phyloP scores from a whole-genome alignment of 805 yeast genomes.

The Suhomyces sp. region DNA sequence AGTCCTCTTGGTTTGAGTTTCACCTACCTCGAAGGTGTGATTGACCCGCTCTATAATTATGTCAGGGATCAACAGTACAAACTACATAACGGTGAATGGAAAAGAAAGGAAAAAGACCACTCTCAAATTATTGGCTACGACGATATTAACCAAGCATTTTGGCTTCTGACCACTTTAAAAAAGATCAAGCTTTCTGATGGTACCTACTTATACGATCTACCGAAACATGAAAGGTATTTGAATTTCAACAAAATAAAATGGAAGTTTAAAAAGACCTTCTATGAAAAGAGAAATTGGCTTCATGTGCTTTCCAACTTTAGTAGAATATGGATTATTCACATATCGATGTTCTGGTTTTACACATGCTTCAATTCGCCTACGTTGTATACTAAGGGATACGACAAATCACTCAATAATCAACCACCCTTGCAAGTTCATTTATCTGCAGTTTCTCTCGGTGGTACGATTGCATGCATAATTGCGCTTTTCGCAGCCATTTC shows the following conservation, averaged over 20 bases:
- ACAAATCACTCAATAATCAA: constrained; percentile 38
- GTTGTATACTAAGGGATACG: constrained; percentile 44
- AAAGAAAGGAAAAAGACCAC: constrained; percentile 70
- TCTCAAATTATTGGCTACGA: constrained; percentile 56
- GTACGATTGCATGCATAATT: constrained; percentile 37
- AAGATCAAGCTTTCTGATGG: constrained; percentile 35
- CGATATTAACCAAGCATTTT: constrained; percentile 51
- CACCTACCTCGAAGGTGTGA: constrained; percentile 37
- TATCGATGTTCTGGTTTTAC: constrained; percentile 50
- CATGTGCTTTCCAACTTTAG: constrained; percentile 49
- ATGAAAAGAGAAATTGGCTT: constrained; percentile 49
- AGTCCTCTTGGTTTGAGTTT: constrained; percentile 4
- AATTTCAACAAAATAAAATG: constrained; percentile 36
- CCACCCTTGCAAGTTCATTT: constrained; percentile 46
- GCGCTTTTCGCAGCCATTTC: constrained; percentile 23
- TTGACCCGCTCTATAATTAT: constrained; percentile 53
- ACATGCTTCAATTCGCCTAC: constrained; percentile 51
- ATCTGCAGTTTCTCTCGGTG: constrained; percentile 46
- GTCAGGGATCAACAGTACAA: constrained; percentile 68
- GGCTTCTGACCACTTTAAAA: constrained; percentile 41
- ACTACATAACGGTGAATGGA: constrained; percentile 50
- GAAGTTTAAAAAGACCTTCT: constrained; percentile 47
- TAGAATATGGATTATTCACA: constrained; percentile 53
- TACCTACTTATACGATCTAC: constrained; percentile 23
- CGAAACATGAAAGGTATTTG: constrained; percentile 28